A percentile compares a stretch with the other conserved stretches of the same genome.
Evolutionary conservation across 2,329 filamentous ascomycete genomes (phyloP).

Genomic region (Colletotrichum sp.): DNA sequence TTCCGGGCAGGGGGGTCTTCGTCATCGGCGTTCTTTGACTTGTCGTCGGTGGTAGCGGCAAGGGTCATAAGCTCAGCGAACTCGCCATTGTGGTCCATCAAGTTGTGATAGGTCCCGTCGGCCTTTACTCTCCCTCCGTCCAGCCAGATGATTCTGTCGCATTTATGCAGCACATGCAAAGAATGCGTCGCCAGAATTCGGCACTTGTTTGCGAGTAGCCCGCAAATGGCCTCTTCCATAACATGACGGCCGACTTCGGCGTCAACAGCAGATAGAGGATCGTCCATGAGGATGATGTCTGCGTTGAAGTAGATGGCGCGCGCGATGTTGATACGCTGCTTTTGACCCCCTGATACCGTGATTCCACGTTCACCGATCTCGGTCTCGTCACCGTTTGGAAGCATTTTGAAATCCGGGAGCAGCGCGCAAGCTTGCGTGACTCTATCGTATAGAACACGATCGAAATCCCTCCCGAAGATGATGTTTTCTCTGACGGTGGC

Average conservation of each 20-base stretch:
- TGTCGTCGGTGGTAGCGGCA: slow-evolving; percentile 41
- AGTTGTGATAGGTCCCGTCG: slow-evolving; percentile 84
- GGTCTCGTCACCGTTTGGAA: slow-evolving; percentile 83
- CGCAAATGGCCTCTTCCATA: slow-evolving; percentile 92
- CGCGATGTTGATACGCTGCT: slow-evolving; percentile 92
- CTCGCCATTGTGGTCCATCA: slow-evolving; percentile 76
- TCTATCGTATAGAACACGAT: slow-evolving; percentile 77
- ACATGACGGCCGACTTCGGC: slow-evolving; percentile 75
- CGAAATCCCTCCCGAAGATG: slow-evolving; percentile 79
- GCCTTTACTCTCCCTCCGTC: slow-evolving; percentile 82
- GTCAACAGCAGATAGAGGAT: slow-evolving; percentile 71
- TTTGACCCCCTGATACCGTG: slow-evolving; percentile 92
- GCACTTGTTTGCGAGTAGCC: slow-evolving; percentile 85
- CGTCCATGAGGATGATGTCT: slow-evolving; percentile 72
- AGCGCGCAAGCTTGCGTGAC: slow-evolving; percentile 86
- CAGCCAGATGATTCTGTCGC: slow-evolving; percentile 92
- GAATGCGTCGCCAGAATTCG: slow-evolving; percentile 92
- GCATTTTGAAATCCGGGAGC: slow-evolving; percentile 83
- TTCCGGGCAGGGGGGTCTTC: slow-evolving; percentile 1
- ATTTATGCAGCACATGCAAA: slow-evolving; percentile 87
- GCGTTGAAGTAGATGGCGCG: slow-evolving; percentile 75
- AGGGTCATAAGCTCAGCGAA: slow-evolving; percentile 83
- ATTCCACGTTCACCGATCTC: slow-evolving; percentile 96
- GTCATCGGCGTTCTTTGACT: slow-evolving; percentile 1
- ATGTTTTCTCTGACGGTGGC: slow-evolving; percentile 87